phyloP scores from a whole-genome alignment of 164 flowering plant genomes.

The Tinospora cordifolia region DNA sequence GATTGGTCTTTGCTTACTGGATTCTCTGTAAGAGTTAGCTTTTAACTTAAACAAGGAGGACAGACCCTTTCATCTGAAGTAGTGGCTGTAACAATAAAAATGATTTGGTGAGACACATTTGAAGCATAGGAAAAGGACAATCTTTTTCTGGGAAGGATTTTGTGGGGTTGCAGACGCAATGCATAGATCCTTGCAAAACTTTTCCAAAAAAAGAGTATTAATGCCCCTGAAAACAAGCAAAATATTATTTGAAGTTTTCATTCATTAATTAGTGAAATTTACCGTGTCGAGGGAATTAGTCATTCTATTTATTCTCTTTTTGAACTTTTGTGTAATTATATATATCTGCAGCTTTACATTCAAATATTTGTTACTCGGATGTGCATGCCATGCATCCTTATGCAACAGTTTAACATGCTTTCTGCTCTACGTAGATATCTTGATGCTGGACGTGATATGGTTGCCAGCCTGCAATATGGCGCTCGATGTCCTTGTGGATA shows the following conservation, averaged over 20 bases:
- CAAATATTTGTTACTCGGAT: background rate
- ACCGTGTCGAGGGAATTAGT: background rate
- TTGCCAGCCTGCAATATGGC: slow-evolving; percentile 88
- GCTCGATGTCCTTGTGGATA: slow-evolving; percentile 98
- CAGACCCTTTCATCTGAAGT: background rate
- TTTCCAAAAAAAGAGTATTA: background rate
- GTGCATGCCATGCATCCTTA: background rate
- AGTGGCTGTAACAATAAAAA: background rate
- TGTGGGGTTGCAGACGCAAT: background rate
- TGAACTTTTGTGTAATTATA: background rate
- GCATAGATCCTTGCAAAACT: background rate
- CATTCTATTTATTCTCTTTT: background rate
- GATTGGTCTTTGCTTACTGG: background rate
- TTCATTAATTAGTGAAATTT: too few relatives aligned
- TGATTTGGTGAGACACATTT: background rate
- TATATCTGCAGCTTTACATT: background rate
- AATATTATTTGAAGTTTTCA: background rate
- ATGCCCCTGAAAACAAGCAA: background rate
- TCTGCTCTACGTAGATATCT: slow-evolving; percentile 52
- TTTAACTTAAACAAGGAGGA: background rate
- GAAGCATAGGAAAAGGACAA: background rate
- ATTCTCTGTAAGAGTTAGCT: background rate
- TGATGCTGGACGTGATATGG: slow-evolving; percentile 92
- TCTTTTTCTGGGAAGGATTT: background rate
- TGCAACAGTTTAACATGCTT: background rate